phyloP scores from a whole-genome alignment of 768 basidiomycete genomes.

The Cystobasidium ongulense region DNA sequence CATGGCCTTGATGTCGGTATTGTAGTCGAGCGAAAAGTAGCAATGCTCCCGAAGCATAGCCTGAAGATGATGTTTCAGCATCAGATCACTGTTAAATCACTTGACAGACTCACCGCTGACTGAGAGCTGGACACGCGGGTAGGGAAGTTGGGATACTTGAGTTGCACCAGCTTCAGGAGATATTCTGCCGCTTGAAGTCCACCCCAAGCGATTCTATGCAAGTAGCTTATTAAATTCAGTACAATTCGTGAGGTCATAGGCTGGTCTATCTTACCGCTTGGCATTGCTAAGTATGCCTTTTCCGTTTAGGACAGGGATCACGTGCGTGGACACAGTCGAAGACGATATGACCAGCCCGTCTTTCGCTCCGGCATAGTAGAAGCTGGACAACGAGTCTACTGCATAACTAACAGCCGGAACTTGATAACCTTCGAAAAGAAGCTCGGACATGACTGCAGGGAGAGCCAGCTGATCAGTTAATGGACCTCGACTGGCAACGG shows the following conservation, averaged over 20 bases:
- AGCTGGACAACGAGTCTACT: slow-evolving; percentile 83
- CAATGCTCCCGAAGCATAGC: slow-evolving; percentile 87
- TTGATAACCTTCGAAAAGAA: slow-evolving; percentile 86
- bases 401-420: slow-evolving; percentile 80
- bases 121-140: slow-evolving; percentile 69
- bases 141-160: slow-evolving; percentile 90
- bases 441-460: slow-evolving; percentile 75
- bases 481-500: not conserved
- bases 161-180: slow-evolving; percentile 80
- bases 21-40: slow-evolving; percentile 72
- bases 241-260: not conserved
- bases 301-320: slow-evolving; percentile 77
- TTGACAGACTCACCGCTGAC: slow-evolving; percentile 55
- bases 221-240: not conserved
- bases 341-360: slow-evolving; percentile 85
- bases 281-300: slow-evolving; percentile 74
- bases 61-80: slow-evolving; percentile 47
- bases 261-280: slow-evolving; percentile 58
- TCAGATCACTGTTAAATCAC: not conserved
- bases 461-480: not conserved
- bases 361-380: slow-evolving; percentile 58
- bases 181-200: slow-evolving; percentile 82
- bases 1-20: slow-evolving; percentile 58
- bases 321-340: slow-evolving; percentile 80
- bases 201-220: slow-evolving; percentile 81